Evolutionary conservation across 192 early-diverging fungal genomes (phyloP), one percentile per base, ranked within the genome.

Genomic region (Entomortierella beljakovae): DNA sequence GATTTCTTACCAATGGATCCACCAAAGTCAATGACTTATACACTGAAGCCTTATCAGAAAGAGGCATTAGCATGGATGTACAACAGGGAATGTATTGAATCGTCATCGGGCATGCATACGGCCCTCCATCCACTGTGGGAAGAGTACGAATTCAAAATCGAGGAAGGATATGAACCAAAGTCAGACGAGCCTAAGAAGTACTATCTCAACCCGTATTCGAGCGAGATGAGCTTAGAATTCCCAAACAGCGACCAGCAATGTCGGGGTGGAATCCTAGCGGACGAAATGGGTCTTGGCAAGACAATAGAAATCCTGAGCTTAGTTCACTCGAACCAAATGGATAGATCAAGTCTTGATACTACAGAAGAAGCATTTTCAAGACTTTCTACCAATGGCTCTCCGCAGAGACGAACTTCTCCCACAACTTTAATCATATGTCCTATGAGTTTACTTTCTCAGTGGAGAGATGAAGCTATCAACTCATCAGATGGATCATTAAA

Each of bases 251-350:
- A 83, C 32, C 60, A 75, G 26, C 64, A 69, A 23, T 84, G 85
- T 40, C 62, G 84, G 10, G 86, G 88, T 20, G 88, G 88, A 23
- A 89, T 89, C 56, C 33, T 89, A 25, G 88, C 88, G 9, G 88
- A 89, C 57, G 88, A 81, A 62, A 89, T 89, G 88, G 88, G 88
- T 1, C 51, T 89, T 6, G 88, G 88, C 2, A 89, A 89, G 69
- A 89, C 88, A 23, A 89, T 89, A 26, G 88, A 89, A 46, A 87
- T 86, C 38, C 68, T 89, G 11, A 86, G 84, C 51, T 70, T 89
- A 20, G 82, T 89, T 10, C 88, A 87, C 59, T 37, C 82, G 13
- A 86, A 87, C 50, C 55, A 32, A 6, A 59, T 68, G 51, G 57
- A 70, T n/a, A 48, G 38, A 35, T 16, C 68, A 23, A 69, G 31